Base-by-base conservation (phyloP, 2,329 filamentous ascomycete species). In the Sclerotinia borealis region DNA sequence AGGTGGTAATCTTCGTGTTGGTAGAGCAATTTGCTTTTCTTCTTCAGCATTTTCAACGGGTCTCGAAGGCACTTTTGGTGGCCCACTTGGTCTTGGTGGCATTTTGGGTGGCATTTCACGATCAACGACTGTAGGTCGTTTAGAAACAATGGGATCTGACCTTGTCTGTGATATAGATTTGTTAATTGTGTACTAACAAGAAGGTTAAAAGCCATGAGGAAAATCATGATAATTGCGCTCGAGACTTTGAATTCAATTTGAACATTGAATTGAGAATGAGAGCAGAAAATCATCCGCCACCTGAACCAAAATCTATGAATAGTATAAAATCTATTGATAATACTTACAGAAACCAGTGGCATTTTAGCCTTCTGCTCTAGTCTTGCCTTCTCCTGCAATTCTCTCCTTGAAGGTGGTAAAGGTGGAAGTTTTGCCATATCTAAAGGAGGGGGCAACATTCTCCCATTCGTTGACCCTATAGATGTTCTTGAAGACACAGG, bases 351-450 rank as follows among this genome's bases (percentile, higher is more conserved):
- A 47, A 61, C 37, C 11, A 61, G 49, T 41, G 59, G 48, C 6
- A 61, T 34, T 47, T 65, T 66, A 2, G 79, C 78, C 64, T 63
- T 63, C 52, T 69, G 67, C 36, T 86, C 83, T 4, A 70, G 76
- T 65, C 77, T 76, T 3, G 79, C 79, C 64, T 65, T 70, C 63
- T 72, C 67, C 31, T 87, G 84, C 2, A 77, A 75, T 63, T 86
- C 84, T 48, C 80, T 78, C 66, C 77, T 79, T 1, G 81, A 79
- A 0, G 84, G 84, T 0, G 85, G 85, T 41, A 88, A 73, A 13
- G 81, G 79, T 0, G 85, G 85, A 13, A 88, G 76, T 56, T 79
- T 82, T n/a, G 83, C 77, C 39, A 81, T 78, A 59, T 85, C 83
- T 54, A 84, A 78, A 0, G 80, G 73, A 1, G 85, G 85, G 3